These are phyloP conservation scores for Xylaria polymorpha DNA, from an alignment of 2,329 filamentous ascomycete genomes.

Conservation along the genomic window DNA sequence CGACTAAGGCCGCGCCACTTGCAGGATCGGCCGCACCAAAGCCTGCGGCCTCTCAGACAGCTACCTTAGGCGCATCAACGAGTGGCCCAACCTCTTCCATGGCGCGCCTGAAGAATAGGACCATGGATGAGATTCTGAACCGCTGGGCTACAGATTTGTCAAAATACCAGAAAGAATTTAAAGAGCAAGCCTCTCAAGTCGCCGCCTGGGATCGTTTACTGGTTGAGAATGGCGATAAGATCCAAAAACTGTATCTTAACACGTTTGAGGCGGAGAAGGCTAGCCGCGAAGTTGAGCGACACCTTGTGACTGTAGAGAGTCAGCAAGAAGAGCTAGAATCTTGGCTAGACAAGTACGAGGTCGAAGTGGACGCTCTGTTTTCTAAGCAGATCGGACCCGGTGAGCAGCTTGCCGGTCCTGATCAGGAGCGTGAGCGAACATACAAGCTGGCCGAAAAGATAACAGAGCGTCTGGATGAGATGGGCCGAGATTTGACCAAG, in stretches of 20 bases:
- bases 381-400: conserved; percentile 79
- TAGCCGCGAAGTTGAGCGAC: conserved; percentile 92
- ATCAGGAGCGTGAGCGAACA: conserved; percentile 94
- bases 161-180: conserved; percentile 97
- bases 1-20: conserved; percentile 50
- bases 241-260: conserved; percentile 89
- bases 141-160: conserved; percentile 95
- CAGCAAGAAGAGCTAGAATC: conserved; percentile 90
- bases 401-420: conserved; percentile 84
- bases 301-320: conserved; percentile 87
- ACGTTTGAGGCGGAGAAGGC: conserved; percentile 95
- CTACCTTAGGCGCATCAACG: conserved; percentile 76
- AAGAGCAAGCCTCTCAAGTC: conserved; percentile 86
- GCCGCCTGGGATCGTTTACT: conserved; percentile 91
- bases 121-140: conserved; percentile 98
- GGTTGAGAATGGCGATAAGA: conserved; percentile 94
- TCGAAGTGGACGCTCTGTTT: conserved; percentile 90
- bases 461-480: conserved; percentile 89
- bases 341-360: conserved; percentile 92
- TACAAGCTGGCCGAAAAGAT: conserved; percentile 96
- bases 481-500: conserved; percentile 89
- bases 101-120: conserved; percentile 95
- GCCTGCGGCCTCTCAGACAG: conserved; percentile 39
- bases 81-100: conserved; percentile 84
- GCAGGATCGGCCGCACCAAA: conserved; percentile 47